These are phyloP conservation scores for Rubia balearica DNA, from an alignment of 305 asterid species.

Conservation along the genomic window DNA sequence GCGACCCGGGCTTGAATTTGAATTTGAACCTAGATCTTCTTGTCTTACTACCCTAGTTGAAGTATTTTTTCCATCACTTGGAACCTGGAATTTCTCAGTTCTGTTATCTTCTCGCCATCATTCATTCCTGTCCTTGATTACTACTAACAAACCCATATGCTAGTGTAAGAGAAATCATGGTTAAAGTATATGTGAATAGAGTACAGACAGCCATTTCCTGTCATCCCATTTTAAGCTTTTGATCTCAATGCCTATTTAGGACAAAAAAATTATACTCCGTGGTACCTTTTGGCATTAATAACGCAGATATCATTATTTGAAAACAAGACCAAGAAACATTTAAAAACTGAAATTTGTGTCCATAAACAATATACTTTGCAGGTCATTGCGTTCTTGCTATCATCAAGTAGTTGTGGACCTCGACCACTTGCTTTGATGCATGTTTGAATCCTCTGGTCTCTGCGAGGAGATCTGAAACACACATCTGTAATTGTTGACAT, in stretches of 20 bases:
- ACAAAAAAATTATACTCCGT: no score
- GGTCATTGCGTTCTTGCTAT: background rate
- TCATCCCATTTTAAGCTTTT: background rate
- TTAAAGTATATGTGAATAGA: background rate
- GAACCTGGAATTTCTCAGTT: background rate
- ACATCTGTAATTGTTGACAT: background rate
- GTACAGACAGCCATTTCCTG: background rate
- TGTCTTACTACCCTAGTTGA: background rate
- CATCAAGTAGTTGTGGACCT: background rate
- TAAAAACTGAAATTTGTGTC: background rate
- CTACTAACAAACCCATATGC: background rate
- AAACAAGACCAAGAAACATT: background rate
- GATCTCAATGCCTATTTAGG: background rate
- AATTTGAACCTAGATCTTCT: background rate
- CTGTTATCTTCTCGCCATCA: background rate
- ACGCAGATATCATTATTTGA: background rate
- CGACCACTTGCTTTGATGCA: background rate
- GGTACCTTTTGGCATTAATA: background rate
- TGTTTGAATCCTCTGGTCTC: background rate
- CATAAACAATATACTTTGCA: background rate
- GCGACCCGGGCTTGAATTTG: background rate
- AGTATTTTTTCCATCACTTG: background rate
- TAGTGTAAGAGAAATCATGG: background rate
- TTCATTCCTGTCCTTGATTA: background rate
- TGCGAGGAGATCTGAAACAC: background rate